Base-by-base conservation (phyloP, 176 grass and related monocot species). In the Poa pratensis region DNA sequence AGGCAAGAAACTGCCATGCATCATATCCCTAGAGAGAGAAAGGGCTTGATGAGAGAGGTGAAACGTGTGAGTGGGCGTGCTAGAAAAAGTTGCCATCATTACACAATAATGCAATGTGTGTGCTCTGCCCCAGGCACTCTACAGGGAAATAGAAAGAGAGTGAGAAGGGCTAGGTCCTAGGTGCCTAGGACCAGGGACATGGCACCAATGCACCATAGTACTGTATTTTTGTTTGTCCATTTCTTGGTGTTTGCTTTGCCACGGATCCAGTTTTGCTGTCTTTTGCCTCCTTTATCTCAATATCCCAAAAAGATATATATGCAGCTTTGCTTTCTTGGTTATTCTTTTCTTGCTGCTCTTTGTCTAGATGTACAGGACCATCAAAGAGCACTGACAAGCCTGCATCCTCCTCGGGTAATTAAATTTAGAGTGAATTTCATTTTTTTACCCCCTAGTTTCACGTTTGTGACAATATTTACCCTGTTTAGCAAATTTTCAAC, bases 311-410 rank as follows among this genome's bases (percentile, higher is more conserved):
- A 37, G 35, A 37, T 37, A 37, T 37, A 37, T 37, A 5, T 37
- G 35, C 35, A 37, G 35, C 35, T 37, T 37, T 37, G 35, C 35
- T 37, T 37, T 37, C 35, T 37, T 37, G 35, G 35, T 37, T 37
- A 37, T 37, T 37, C 35, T 37, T 37, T 37, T 37, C 4, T 37
- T 37, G 35, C 35, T 37, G 35, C 35, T 37, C 35, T 37, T 37
- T 37, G 4, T 37, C 10, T 81, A 94, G 90, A 93, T 95, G 92
- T 94, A 98, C 88, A 88, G 95, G 55, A 95, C 95, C 82, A 85
- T 98, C 68, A 98, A 98, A 98, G 91, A 92, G 88, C 82, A 98
- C 93, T 80, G 88, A 98, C 84, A 98, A 96, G 89, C 93, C 96
- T 86, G 84, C 90, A 12, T 82, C 85, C 26, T 94, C 92, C 70